A percentile compares a stretch with the other conserved stretches of the same genome.
Conservation (phyloP, 768 basidiomycete species). For the Leccinum longicurvipes region DNA sequence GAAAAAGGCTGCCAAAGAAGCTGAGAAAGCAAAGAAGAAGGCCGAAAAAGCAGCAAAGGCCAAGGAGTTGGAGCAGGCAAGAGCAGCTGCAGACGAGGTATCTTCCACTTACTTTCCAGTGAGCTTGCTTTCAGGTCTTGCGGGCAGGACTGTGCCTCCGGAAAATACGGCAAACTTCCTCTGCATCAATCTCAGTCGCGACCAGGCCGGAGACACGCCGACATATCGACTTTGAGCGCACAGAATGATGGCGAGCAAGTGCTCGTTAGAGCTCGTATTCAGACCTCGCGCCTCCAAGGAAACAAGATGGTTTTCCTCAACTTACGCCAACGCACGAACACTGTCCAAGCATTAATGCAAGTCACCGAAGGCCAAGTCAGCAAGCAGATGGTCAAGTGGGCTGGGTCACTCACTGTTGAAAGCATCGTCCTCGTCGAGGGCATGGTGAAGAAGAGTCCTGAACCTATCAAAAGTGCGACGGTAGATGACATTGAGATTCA, state of each 20-base stretch:
- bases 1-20: conserved; percentile 89
- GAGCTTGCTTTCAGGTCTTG: conserved; percentile 1
- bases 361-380: conserved; percentile 75
- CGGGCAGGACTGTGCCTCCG: conserved; percentile 66
- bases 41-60: conserved; percentile 82
- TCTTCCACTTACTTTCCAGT: conserved; percentile 33
- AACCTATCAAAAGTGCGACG: conserved; percentile 88
- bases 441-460: conserved; percentile 69
- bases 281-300: conserved; percentile 88
- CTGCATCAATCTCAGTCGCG: conserved; percentile 90
- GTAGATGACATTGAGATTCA: conserved; percentile 86
- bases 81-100: conserved; percentile 59
- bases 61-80: conserved; percentile 70
- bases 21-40: conserved; percentile 85
- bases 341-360: conserved; percentile 82
- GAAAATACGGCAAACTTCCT: conserved; percentile 84
- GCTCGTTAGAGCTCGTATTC: conserved; percentile 83
- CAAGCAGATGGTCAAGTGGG: conserved; percentile 98
- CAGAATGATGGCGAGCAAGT: conserved; percentile 69
- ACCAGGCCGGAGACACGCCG: conserved; percentile 52
- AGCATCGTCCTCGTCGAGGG: conserved; percentile 92
- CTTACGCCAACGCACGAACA: conserved; percentile 81
- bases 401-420: conserved; percentile 72
- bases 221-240: conserved; percentile 62
- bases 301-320: conserved; percentile 95